Conservation (phyloP, 1,139 yeast species). For the Geotrichum carabidarum region DNA sequence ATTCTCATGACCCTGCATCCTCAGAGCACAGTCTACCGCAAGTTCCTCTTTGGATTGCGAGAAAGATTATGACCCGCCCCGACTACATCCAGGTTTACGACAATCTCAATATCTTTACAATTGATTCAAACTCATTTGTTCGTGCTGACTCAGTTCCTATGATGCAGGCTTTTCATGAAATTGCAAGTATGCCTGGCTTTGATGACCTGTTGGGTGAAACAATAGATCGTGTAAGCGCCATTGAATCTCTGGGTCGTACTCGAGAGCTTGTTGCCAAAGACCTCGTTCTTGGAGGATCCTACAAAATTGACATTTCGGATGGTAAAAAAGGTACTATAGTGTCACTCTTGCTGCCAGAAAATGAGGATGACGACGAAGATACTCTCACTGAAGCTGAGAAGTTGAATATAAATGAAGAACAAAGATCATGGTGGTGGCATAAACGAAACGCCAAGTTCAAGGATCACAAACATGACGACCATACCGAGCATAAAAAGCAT, state of each 20-base stretch:
- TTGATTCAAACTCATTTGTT: constrained; percentile 65
- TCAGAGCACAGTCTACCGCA: constrained; percentile 60
- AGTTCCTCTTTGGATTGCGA: constrained; percentile 75
- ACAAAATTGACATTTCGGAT: constrained; percentile 23
- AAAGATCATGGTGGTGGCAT: constrained; percentile 20
- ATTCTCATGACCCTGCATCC: constrained; percentile 25
- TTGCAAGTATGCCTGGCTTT: constrained; percentile 66
- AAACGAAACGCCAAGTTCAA: constrained; percentile 15
- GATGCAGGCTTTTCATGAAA: constrained; percentile 86
- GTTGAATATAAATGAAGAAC: constrained; percentile 17
- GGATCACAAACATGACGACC: constrained; percentile 1
- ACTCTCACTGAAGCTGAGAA: constrained; percentile 12
- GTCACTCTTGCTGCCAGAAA: constrained; percentile 17
- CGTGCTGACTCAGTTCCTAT: constrained; percentile 79
- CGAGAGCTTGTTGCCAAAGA: constrained; percentile 75
- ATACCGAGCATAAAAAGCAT: not conserved
- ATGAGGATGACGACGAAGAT: constrained; percentile 20
- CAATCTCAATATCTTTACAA: constrained; percentile 69
- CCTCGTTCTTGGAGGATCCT: constrained; percentile 48
- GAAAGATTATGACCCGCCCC: constrained; percentile 80
- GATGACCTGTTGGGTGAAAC: constrained; percentile 66
- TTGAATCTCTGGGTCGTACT: constrained; percentile 75
- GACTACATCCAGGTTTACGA: constrained; percentile 75
- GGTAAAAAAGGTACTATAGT: constrained; percentile 12
- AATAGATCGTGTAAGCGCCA: constrained; percentile 64